Conservation (phyloP, 768 basidiomycete species). For the Serendipita sp. region DNA sequence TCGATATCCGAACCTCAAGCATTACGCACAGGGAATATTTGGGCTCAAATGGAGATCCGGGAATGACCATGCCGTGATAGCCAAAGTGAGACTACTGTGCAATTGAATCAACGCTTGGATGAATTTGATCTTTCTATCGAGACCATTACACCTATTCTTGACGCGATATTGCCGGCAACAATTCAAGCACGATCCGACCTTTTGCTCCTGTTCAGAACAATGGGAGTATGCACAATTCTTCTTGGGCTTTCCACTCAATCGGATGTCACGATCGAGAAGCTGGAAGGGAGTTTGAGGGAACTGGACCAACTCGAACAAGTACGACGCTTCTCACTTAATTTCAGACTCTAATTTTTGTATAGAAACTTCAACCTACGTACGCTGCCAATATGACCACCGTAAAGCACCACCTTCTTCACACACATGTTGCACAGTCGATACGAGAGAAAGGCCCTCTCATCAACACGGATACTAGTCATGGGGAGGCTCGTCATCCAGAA, state of each 20-base stretch:
- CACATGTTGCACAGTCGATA: neutral
- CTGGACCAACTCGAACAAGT: neutral
- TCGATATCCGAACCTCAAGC: neutral
- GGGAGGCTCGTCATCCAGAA: neutral
- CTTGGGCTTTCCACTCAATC: neutral
- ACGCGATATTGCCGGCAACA: neutral
- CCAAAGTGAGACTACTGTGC: neutral
- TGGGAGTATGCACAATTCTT: neutral
- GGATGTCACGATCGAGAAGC: neutral
- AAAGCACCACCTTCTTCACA: neutral
- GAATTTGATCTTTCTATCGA: neutral
- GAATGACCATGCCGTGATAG: neutral
- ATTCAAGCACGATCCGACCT: neutral
- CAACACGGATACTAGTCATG: neutral
- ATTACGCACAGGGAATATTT: neutral
- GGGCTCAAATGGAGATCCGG: neutral
- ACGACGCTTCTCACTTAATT: neutral
- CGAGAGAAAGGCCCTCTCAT: neutral
- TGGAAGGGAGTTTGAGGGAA: neutral
- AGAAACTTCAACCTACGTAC: neutral
- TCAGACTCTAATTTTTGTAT: neutral
- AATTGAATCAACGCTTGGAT: neutral
- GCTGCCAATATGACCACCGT: neutral
- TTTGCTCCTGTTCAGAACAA: neutral
- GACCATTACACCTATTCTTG: neutral